Percentiles rank a stretch among this genome's conserved stretches.
phyloP scores from a whole-genome alignment of 441 rosid species.

The Adansonia grandidieri region DNA sequence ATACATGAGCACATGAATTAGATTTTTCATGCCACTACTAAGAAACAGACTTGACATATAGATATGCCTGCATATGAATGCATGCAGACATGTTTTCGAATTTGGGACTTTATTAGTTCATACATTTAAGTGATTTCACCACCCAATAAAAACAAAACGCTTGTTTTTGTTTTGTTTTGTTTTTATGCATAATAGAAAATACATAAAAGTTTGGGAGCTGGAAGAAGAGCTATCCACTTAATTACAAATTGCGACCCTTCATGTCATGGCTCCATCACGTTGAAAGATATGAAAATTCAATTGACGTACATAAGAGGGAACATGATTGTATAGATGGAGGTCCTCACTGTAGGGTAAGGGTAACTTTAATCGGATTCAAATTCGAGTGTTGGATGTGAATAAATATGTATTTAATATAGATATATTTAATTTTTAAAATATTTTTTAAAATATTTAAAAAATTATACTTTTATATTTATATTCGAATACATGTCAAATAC shows the following conservation, averaged over 20 bases:
- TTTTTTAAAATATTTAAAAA: no score
- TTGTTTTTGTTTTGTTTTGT: neutral
- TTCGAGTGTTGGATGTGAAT: no score
- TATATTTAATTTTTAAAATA: no score
- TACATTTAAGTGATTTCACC: no score
- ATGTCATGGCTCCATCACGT: neutral
- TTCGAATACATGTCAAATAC: no score
- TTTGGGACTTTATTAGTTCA: neutral
- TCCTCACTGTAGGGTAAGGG: conserved; percentile 34
- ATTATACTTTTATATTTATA: no score
- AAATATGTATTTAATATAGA: no score
- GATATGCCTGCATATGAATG: neutral
- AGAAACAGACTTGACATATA: conserved; percentile 15
- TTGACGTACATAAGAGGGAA: conserved; percentile 18
- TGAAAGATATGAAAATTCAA: conserved; percentile 29
- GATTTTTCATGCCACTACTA: neutral
- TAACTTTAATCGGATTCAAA: no score
- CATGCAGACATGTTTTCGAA: neutral
- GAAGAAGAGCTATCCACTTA: conserved; percentile 25
- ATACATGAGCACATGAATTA: neutral
- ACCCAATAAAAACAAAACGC: neutral
- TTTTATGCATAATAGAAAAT: neutral
- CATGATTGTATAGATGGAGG: conserved; percentile 6
- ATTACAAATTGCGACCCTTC: conserved; percentile 45
- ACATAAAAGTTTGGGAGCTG: neutral